Conservation (phyloP, 2,329 filamentous ascomycete species). For the Pseudocercospora cruenta region DNA sequence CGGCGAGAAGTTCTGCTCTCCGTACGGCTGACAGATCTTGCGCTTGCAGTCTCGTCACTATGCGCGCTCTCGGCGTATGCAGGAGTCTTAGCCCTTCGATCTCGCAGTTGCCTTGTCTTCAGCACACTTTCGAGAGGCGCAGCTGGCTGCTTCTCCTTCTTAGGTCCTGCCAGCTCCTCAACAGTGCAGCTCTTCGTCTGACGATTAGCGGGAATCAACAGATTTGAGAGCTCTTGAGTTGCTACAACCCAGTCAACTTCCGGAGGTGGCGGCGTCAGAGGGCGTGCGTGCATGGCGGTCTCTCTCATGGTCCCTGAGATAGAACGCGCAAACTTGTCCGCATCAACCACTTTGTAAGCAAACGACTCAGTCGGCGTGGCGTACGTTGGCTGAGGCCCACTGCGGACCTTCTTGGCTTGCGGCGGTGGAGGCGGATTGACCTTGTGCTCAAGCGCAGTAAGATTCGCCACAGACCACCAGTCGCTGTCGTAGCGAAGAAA, state of each 20-base stretch:
- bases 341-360: constrained; percentile 74
- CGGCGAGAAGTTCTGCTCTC: constrained; percentile 29
- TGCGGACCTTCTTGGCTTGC: constrained; percentile 59
- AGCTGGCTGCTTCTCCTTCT: constrained; percentile 65
- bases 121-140: constrained; percentile 48
- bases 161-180: constrained; percentile 70
- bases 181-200: constrained; percentile 75
- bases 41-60: constrained; percentile 32
- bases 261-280: constrained; percentile 70
- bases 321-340: constrained; percentile 66
- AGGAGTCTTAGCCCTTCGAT: constrained; percentile 30
- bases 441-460: constrained; percentile 71
- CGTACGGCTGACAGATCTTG: constrained; percentile 28
- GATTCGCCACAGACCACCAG: constrained; percentile 56
- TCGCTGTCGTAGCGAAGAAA: constrained; percentile 41
- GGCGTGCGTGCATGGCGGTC: constrained; percentile 41
- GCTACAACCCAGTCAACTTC: constrained; percentile 85
- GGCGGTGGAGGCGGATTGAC: constrained; percentile 56
- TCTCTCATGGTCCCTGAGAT: constrained; percentile 58
- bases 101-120: constrained; percentile 65
- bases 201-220: constrained; percentile 76
- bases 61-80: constrained; percentile 30
- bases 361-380: constrained; percentile 88
- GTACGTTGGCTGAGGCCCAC: constrained; percentile 69
- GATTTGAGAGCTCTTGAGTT: constrained; percentile 78